A percentile compares a stretch with the other conserved stretches of the same genome.
These are phyloP conservation scores for Fusarium tanahbumbuense DNA, from an alignment of 2,329 filamentous ascomycete species.

Conservation along the genomic window DNA sequence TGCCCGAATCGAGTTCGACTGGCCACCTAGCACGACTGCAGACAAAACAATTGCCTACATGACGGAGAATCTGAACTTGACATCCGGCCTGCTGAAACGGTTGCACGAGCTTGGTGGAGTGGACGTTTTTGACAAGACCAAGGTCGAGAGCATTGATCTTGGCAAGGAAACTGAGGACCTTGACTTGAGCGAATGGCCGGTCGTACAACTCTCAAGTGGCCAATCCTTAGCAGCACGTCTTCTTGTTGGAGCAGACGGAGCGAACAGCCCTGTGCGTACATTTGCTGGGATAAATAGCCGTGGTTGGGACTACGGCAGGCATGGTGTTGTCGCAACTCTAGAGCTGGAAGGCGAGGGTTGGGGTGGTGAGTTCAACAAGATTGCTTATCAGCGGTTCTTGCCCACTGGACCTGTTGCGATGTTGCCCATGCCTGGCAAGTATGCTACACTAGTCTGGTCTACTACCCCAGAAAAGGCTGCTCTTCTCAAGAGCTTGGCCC, in stretches of 20 bases:
- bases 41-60: conserved; percentile 87
- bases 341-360: conserved; percentile 72
- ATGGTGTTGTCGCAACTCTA: conserved; percentile 92
- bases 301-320: conserved; percentile 93
- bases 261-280: conserved; percentile 89
- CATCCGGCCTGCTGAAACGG: conserved; percentile 78
- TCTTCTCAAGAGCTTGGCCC: conserved; percentile 78
- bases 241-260: conserved; percentile 91
- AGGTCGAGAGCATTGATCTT: conserved; percentile 81
- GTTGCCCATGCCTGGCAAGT: conserved; percentile 85
- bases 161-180: conserved; percentile 75
- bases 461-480: conserved; percentile 85
- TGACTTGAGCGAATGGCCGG: conserved; percentile 88
- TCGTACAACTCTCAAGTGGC: conserved; percentile 78
- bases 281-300: conserved; percentile 88
- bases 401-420: conserved; percentile 92
- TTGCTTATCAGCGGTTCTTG: conserved; percentile 94
- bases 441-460: conserved; percentile 92
- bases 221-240: conserved; percentile 81
- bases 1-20: conserved; percentile 90
- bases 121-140: conserved; percentile 79
- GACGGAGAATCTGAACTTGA: conserved; percentile 93
- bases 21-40: conserved; percentile 62
- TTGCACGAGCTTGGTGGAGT: conserved; percentile 77
- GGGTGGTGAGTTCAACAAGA: conserved; percentile 69